Conservation (phyloP, 495 filamentous ascomycete genomes). For the Talaromyces stipitatus region DNA sequence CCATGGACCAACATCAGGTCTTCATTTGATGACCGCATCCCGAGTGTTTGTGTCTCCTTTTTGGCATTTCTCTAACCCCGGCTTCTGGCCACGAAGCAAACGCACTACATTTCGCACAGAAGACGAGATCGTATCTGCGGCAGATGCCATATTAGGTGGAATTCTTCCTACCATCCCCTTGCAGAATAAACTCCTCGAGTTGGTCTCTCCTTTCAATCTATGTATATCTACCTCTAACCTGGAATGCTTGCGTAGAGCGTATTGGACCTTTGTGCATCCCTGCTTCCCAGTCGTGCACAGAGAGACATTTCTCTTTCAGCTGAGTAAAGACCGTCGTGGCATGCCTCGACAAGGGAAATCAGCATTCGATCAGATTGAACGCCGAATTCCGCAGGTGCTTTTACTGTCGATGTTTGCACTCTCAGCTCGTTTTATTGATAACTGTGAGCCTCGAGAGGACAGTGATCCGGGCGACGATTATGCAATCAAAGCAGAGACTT, state of each 20-base stretch:
- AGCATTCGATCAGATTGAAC: not conserved
- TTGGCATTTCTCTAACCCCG: not conserved
- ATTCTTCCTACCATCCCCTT: not conserved
- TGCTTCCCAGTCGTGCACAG: slow-evolving; percentile 1
- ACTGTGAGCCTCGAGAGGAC: not conserved
- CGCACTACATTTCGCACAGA: not conserved
- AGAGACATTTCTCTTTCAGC: slow-evolving; percentile 1
- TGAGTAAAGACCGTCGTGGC: not conserved
- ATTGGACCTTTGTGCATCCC: not conserved
- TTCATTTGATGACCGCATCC: not conserved
- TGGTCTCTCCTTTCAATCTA: not conserved
- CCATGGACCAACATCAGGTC: not conserved
- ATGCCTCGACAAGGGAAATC: not conserved
- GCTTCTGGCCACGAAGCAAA: slow-evolving; percentile 1
- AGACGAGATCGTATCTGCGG: slow-evolving; percentile 2
- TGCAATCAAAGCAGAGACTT: slow-evolving; percentile 1
- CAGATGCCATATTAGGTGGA: slow-evolving; percentile 1
- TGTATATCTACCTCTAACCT: not conserved
- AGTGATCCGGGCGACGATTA: slow-evolving; percentile 1
- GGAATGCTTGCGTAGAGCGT: not conserved
- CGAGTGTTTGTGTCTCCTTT: not conserved
- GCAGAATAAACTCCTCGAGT: slow-evolving; percentile 1
- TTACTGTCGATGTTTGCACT: slow-evolving; percentile 1
- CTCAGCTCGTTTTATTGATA: not conserved
- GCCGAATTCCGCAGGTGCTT: not conserved